Evolutionary conservation across 805 yeast genomes (phyloP).

Genomic region (Komagataella pseudopastoris): DNA sequence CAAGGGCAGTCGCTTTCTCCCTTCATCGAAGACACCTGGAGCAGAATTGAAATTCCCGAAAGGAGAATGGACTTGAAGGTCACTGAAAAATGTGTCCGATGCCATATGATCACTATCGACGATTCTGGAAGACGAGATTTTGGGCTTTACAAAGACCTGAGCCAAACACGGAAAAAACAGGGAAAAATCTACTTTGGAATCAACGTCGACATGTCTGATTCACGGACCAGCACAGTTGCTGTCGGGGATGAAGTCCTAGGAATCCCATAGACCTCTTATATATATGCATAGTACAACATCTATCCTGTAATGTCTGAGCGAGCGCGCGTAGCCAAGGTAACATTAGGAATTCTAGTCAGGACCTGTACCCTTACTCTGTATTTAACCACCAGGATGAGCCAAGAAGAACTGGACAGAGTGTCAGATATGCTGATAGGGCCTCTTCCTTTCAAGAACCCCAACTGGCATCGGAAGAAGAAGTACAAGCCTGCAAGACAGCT

Average conservation of each 20-base stretch:
- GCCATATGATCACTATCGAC: conserved; percentile 31
- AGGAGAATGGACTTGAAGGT: conserved; percentile 5
- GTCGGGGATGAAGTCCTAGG: not conserved
- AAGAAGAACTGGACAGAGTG: conserved; percentile 6
- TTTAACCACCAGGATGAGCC: not conserved
- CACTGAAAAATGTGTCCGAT: conserved; percentile 22
- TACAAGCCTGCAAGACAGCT: conserved; percentile 68
- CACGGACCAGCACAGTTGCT: conserved; percentile 2
- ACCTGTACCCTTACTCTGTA: not conserved
- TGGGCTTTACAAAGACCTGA: conserved; percentile 18
- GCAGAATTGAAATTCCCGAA: conserved; percentile 6
- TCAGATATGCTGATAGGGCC: conserved; percentile 25
- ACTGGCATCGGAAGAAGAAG: conserved; percentile 33
- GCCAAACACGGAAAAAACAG: conserved; percentile 17
- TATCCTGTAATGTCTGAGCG: not conserved
- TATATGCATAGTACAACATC: not conserved
- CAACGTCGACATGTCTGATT: conserved; percentile 6
- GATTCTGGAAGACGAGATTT: conserved; percentile 20
- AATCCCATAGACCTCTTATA: not conserved
- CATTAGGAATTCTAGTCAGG: not conserved
- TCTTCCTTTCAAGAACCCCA: conserved; percentile 46
- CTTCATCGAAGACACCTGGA: conserved; percentile 26
- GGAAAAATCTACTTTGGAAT: conserved; percentile 27
- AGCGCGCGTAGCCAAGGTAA: not conserved
- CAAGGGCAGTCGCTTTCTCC: conserved; percentile 11